Evolutionary conservation across 305 asterid species (phyloP), one percentile per base, ranked within the genome.

Genomic region (Ruellia speciosa): DNA sequence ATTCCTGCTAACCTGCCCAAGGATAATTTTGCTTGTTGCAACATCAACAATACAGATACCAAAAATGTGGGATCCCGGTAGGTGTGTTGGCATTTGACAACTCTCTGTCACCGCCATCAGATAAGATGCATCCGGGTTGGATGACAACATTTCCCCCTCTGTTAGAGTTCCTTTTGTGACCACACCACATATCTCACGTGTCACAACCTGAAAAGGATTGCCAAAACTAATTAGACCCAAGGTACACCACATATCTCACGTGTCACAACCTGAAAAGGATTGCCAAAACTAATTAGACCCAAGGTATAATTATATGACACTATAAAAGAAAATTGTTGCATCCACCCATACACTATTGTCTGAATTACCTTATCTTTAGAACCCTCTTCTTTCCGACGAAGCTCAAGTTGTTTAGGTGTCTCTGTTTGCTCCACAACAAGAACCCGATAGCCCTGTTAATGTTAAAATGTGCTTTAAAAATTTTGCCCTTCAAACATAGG

Each of bases 391-490:
- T 69, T 82, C 65, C 99, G 86, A 71, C 99, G 99, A 68, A 75
- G 59, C 73, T 86, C 99, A 72, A 84, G 95, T 77, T 92, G 97
- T 64, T 86, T 94, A 57, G 99, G 99, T 58, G 97, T 92, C 84
- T 92, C 99, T 31, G 96, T 92, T 76, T 92, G 99, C 85, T 92
- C 99, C 75, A 92, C 94, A 63, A 86, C 96, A 70, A 88, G 97
- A 75, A 92, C 83, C 16, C 99, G 94, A 49, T 86, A 88, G 17
- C 99, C 99, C 99, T 92, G 81, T 52, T 46, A 63, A 67, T 33
- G 54, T 61, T 73, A 76, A 54, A 65, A 49, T 35, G 66, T 41
- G 9, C 35, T 60, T 41, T 54, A 52, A 49, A 67, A 49, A 66
- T 37, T 37, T 24, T 49, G 60, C 12, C 52, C 54, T 59, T 51